Evolutionary conservation across 2,329 filamentous ascomycete species (phyloP).

Genomic region (Pseudocercospora eumusae): DNA sequence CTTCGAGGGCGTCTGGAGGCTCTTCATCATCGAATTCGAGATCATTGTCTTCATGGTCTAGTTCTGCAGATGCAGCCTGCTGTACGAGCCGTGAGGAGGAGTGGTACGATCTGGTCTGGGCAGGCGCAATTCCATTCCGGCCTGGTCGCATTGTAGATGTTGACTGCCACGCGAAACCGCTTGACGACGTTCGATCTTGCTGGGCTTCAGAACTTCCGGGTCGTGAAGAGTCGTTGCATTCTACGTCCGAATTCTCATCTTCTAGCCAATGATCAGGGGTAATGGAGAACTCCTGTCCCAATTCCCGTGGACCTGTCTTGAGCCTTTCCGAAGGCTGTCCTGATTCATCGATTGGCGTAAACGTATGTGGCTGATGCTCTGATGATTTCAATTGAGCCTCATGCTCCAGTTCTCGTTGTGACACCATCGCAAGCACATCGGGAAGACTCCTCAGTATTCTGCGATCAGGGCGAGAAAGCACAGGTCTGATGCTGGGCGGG

Average conservation of each 20-base stretch:
- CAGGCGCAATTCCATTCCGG: background rate
- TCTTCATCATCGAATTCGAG: background rate
- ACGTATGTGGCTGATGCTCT: background rate
- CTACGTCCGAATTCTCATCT: background rate
- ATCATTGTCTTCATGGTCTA: background rate
- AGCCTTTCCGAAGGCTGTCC: background rate
- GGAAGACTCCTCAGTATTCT: background rate
- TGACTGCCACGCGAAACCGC: conserved; percentile 10
- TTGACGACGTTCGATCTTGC: background rate
- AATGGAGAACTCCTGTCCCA: background rate
- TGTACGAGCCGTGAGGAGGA: background rate
- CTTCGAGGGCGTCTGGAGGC: background rate
- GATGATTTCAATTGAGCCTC: background rate
- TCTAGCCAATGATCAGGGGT: background rate
- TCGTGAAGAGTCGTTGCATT: background rate
- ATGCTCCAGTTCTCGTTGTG: background rate
- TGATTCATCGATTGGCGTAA: background rate
- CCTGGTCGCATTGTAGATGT: background rate
- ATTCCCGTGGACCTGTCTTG: background rate
- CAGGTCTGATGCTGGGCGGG: background rate
- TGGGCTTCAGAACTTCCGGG: background rate
- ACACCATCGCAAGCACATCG: background rate
- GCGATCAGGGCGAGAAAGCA: background rate
- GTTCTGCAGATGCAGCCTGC: background rate
- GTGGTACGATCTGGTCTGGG: background rate